phyloP scores from a whole-genome alignment of 192 early-diverging fungal genomes.

The Linnemannia hyalina region DNA sequence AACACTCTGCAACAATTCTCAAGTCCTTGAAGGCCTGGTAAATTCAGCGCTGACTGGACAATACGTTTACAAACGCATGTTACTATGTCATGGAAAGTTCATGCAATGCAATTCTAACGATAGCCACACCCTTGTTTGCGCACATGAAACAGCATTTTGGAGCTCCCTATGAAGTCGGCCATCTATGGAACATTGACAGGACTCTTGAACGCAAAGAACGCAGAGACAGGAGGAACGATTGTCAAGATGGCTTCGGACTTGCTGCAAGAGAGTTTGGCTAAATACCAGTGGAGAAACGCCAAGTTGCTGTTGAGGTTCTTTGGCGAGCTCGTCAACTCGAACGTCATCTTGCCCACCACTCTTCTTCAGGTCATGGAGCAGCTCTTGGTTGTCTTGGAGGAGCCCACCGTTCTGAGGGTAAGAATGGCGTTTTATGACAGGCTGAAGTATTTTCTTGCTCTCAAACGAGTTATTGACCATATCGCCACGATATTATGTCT shows the following conservation, averaged over 20 bases:
- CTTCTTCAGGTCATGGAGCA: conserved; percentile 74
- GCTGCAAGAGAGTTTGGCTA: conserved; percentile 68
- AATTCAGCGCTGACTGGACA: conserved; percentile 16
- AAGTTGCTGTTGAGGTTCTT: conserved; percentile 87
- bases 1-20: conserved; percentile 73
- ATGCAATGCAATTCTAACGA: not conserved
- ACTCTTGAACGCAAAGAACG: conserved; percentile 82
- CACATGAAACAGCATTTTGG: conserved; percentile 65
- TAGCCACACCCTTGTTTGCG: not conserved
- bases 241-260: conserved; percentile 68
- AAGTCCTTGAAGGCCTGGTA: conserved; percentile 73
- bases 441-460: not conserved
- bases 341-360: conserved; percentile 77
- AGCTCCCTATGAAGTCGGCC: conserved; percentile 80
- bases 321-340: conserved; percentile 82
- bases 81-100: not conserved
- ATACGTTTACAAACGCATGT: not conserved
- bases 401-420: conserved; percentile 60
- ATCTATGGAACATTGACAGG: conserved; percentile 88
- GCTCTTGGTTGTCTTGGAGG: conserved; percentile 71
- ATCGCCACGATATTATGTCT: not conserved
- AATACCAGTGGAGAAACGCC: conserved; percentile 75
- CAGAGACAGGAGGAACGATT: conserved; percentile 73
- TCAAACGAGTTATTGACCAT: not conserved
- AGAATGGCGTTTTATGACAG: not conserved